Evolutionary conservation across 2,329 filamentous ascomycete species (phyloP), one percentile per base, ranked within the genome.

Genomic region (Aspergillus intermedius): DNA sequence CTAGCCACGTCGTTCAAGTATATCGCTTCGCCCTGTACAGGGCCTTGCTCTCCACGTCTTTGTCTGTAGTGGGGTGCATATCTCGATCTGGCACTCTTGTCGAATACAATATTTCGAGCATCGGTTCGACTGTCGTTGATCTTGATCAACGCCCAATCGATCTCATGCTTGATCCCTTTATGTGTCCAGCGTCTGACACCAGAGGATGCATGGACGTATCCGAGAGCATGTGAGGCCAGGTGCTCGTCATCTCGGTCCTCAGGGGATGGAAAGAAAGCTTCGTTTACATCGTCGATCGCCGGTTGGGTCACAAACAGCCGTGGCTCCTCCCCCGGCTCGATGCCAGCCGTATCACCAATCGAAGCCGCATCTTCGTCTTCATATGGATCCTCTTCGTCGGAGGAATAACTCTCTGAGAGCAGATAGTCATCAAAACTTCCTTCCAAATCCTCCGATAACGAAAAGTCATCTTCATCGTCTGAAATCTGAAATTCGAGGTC

Each of bases 81-180:
- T 41, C 35, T 35, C 50, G 54, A 48, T 41, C 28, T 30, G 34
- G 45, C 50, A 2, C 54, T 52, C 10, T 56, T 60, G 44, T 67
- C 64, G 22, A 66, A 57, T 19, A 95, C 84, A 9, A 80, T 69
- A 58, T 96, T 96, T 50, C 81, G 78, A 0, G 79, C 74, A 3
- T 91, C 87, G 12, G 84, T 73, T 1, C 91, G 82, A 9, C 84
- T 78, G 3, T 84, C 76, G 9, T 85, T 75, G 54, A 97, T 88
- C 56, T 87, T 82, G 58, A 97, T 90, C 2, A 97, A 74, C 0
- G 91, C 90, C 91, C 91, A 97, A 67, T 97, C 91, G 41, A 97
- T 90, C 67, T 97, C 91, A 64, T 96, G 91, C 5, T 88, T 76
- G 21, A 94, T 73, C 4, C 85, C 83, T 52, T 86, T 77, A 50